Evolutionary conservation across 805 yeast genomes (phyloP).

Genomic region (Phaffomyces thermotolerans): DNA sequence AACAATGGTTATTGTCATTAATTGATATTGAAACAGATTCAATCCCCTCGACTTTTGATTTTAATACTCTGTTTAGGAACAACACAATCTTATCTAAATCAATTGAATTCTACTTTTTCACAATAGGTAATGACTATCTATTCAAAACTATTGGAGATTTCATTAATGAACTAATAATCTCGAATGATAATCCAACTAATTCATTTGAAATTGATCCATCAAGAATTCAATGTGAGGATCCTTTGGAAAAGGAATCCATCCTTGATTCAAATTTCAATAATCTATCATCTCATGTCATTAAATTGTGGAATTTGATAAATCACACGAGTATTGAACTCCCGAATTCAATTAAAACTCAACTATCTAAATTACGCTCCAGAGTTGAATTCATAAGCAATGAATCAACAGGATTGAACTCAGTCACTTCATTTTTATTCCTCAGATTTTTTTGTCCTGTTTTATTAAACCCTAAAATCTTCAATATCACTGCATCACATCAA

Average conservation of each 20-base stretch:
- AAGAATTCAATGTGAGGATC: conserved; percentile 33
- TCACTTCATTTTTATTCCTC: conserved; percentile 78
- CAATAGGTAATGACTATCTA: conserved; percentile 75
- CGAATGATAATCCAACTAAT: conserved; percentile 29
- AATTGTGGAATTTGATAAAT: conserved; percentile 61
- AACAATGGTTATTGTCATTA: conserved; percentile 64
- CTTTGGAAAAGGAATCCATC: conserved; percentile 26
- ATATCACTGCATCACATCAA: conserved; percentile 63
- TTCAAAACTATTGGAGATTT: conserved; percentile 68
- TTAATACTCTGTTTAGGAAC: conserved; percentile 73
- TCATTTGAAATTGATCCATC: conserved; percentile 77
- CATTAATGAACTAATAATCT: conserved; percentile 41
- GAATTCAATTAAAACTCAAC: conserved; percentile 50
- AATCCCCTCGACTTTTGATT: conserved; percentile 22
- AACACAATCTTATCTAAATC: conserved; percentile 78
- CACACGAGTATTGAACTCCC: conserved; percentile 73
- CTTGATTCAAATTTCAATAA: conserved; percentile 42
- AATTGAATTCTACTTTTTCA: conserved; percentile 64
- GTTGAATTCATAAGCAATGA: conserved; percentile 55
- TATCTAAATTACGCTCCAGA: conserved; percentile 54
- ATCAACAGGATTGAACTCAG: conserved; percentile 53
- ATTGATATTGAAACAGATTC: conserved; percentile 45
- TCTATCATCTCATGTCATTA: conserved; percentile 43
- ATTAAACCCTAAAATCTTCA: conserved; percentile 80
- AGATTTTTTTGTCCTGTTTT: conserved; percentile 88